phyloP scores from a whole-genome alignment of 805 yeast species.

The Kazachstania kunashirensis region DNA sequence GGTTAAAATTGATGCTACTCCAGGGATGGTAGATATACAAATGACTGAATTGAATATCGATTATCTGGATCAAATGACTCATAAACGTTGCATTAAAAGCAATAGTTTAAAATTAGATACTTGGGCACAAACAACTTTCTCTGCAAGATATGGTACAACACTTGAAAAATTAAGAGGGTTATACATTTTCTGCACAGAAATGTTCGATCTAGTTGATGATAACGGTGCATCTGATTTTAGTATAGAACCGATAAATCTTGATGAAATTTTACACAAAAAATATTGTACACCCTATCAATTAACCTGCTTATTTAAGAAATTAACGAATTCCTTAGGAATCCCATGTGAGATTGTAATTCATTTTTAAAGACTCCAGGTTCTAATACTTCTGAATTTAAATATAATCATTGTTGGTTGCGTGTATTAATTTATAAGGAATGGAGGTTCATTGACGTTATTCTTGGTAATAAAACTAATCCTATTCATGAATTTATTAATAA shows the following conservation, averaged over 20 bases:
- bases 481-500: conserved; percentile 34
- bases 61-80: conserved; percentile 38
- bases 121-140: conserved; percentile 45
- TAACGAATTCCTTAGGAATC: conserved; percentile 61
- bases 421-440: conserved; percentile 67
- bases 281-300: conserved; percentile 61
- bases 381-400: conserved; percentile 33
- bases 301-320: conserved; percentile 63
- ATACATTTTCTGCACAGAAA: conserved; percentile 52
- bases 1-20: conserved; percentile 25
- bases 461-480: conserved; percentile 53
- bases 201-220: conserved; percentile 38
- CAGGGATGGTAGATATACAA: conserved; percentile 26
- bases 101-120: conserved; percentile 42
- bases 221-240: conserved; percentile 31
- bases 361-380: conserved; percentile 73
- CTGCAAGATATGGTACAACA: conserved; percentile 41
- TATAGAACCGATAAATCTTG: conserved; percentile 32
- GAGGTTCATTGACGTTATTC: conserved; percentile 64
- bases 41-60: conserved; percentile 27
- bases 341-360: conserved; percentile 75
- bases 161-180: conserved; percentile 58
- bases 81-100: conserved; percentile 30
- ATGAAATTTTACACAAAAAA: conserved; percentile 36
- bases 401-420: conserved; percentile 86